phyloP scores from a whole-genome alignment of 495 filamentous ascomycete species.

The Penicillium simplicissimum region DNA sequence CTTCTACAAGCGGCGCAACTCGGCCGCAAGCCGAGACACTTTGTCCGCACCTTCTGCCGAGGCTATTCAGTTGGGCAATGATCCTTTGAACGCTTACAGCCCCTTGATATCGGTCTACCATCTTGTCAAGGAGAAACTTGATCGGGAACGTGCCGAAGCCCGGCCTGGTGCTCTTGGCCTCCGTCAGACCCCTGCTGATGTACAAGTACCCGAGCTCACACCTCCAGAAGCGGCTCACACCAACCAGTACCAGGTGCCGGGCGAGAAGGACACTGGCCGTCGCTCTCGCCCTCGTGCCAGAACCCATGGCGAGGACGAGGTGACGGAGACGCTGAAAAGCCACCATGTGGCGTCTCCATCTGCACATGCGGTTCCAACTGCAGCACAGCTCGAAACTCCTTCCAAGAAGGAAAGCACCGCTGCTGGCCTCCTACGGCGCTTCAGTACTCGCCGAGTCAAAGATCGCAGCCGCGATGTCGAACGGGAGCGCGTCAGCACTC shows the following conservation, averaged over 20 bases:
- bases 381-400: conserved; percentile 60
- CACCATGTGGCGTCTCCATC: conserved; percentile 58
- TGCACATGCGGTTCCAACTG: conserved; percentile 54
- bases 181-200: conserved; percentile 58
- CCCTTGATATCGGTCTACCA: conserved; percentile 94
- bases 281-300: conserved; percentile 81
- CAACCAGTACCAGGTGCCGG: conserved; percentile 83
- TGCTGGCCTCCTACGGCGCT: conserved; percentile 80
- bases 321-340: conserved; percentile 73
- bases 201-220: conserved; percentile 71
- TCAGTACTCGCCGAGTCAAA: conserved; percentile 80
- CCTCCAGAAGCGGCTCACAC: conserved; percentile 91
- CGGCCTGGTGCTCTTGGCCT: conserved; percentile 61
- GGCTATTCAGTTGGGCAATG: conserved; percentile 75
- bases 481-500: conserved; percentile 56
- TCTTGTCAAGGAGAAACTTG: conserved; percentile 90
- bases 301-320: conserved; percentile 95
- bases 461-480: conserved; percentile 53
- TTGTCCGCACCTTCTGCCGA: conserved; percentile 85
- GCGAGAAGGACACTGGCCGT: conserved; percentile 75
- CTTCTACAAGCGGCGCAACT: conserved; percentile 95
- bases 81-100: conserved; percentile 92
- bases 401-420: conserved; percentile 85
- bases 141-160: conserved; percentile 70
- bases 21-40: conserved; percentile 79